Evolutionary conservation across 805 yeast species (phyloP).

Genomic region (Saccharomycopsis amapae): DNA sequence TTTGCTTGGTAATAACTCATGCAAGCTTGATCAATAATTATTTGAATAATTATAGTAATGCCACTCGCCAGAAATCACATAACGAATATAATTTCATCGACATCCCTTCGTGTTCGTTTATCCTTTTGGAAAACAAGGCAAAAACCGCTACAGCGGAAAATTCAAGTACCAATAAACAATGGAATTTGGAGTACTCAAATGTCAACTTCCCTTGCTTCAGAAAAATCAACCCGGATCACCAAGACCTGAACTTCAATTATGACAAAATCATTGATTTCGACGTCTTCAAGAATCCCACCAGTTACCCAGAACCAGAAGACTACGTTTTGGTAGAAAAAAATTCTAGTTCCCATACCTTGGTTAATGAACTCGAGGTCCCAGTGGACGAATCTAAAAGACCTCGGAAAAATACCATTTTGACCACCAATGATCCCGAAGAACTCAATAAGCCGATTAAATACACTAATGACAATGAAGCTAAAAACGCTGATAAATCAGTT

Average conservation of each 20-base stretch:
- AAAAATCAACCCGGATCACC: constrained; percentile 1
- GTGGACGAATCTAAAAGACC: constrained; percentile 1
- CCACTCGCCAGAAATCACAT: background rate
- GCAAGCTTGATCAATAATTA: constrained; percentile 16
- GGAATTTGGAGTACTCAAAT: constrained; percentile 12
- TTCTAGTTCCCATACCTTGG: constrained; percentile 2
- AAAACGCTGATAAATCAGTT: background rate
- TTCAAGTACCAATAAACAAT: constrained; percentile 3
- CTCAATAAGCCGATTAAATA: too few relatives aligned
- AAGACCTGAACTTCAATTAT: constrained; percentile 3
- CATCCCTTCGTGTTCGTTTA: constrained; percentile 15
- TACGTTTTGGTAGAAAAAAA: constrained; percentile 1
- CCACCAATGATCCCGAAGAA: constrained; percentile 6
- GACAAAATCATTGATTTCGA: constrained; percentile 12
- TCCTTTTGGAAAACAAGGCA: constrained; percentile 7
- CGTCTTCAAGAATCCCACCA: constrained; percentile 1
- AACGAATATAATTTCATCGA: constrained; percentile 8
- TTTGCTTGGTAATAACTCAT: constrained; percentile 12
- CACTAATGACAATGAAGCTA: too few relatives aligned
- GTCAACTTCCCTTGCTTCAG: constrained; percentile 18
- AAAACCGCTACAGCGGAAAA: background rate
- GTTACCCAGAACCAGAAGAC: background rate
- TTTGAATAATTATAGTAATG: constrained; percentile 10
- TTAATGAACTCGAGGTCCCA: too few relatives aligned
- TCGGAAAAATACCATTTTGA: constrained; percentile 14